phyloP scores from a whole-genome alignment of 331 rosid species.

The Rosa hybrid region DNA sequence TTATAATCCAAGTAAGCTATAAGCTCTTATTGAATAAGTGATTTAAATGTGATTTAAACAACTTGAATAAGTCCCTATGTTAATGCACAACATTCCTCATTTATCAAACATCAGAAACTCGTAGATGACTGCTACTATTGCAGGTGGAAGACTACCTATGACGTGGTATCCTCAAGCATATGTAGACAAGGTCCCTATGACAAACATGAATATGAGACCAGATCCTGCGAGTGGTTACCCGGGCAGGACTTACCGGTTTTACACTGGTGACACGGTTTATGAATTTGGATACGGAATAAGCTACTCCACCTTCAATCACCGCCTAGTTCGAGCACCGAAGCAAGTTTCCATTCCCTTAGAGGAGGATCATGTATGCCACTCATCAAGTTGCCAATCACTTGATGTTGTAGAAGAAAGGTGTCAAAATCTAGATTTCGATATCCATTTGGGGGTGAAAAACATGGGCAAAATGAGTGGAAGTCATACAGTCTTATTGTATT shows the following conservation, averaged over 20 bases:
- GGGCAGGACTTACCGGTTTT: conserved; percentile 89
- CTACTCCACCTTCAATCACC: conserved; percentile 57
- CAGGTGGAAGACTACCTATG: conserved; percentile 96
- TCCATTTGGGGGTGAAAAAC: conserved; percentile 70
- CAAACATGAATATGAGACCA: conserved; percentile 97
- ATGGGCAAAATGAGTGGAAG: conserved; percentile 52
- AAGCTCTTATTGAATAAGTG: neutral
- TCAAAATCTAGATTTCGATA: conserved; percentile 56
- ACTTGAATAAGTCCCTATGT: conserved; percentile 16
- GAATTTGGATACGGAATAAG: conserved; percentile 88
- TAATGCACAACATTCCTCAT: neutral
- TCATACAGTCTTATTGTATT: conserved; percentile 70
- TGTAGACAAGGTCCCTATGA: conserved; percentile 84
- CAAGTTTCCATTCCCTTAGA: conserved; percentile 60
- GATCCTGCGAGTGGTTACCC: conserved; percentile 80
- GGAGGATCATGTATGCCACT: conserved; percentile 60
- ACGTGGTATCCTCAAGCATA: conserved; percentile 97
- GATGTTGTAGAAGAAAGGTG: conserved; percentile 57
- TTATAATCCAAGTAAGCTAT: conserved; percentile 75
- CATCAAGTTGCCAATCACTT: conserved; percentile 68
- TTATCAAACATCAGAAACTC: neutral
- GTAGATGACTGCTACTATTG: conserved; percentile 19
- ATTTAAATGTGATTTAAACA: neutral
- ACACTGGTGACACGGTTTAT: conserved; percentile 77
- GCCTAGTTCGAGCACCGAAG: conserved; percentile 58